phyloP scores from a whole-genome alignment of 805 yeast genomes.

The Pichia ethanolica region DNA sequence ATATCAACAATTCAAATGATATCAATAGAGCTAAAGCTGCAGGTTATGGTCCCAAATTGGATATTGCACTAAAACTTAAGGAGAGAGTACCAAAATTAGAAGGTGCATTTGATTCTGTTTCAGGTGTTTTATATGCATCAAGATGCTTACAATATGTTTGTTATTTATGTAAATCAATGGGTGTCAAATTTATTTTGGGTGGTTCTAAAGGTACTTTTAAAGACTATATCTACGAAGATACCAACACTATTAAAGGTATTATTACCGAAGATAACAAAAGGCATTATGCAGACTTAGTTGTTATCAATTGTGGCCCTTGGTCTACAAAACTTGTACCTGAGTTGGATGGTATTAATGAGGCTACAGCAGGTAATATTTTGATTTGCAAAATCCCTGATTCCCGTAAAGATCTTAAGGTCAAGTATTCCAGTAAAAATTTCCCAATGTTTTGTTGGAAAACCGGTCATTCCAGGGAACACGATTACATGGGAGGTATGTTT shows the following conservation, averaged over 20 bases:
- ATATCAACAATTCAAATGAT: constrained; percentile 26
- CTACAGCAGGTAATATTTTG: constrained; percentile 31
- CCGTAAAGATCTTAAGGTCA: constrained; percentile 26
- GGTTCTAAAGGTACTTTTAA: constrained; percentile 16
- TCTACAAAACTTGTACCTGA: constrained; percentile 21
- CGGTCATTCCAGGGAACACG: constrained; percentile 26
- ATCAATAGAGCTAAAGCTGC: constrained; percentile 23
- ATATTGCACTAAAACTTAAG: constrained; percentile 12
- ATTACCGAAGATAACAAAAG: constrained; percentile 19
- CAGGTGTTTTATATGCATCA: constrained; percentile 31
- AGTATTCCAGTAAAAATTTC: constrained; percentile 28
- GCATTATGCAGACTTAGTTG: constrained; percentile 17
- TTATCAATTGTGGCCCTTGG: constrained; percentile 26
- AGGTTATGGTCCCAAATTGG: constrained; percentile 12
- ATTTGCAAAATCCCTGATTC: constrained; percentile 30
- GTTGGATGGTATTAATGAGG: constrained; percentile 30
- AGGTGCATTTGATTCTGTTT: constrained; percentile 25
- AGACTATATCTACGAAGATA: constrained; percentile 3
- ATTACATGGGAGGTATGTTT: constrained; percentile 26
- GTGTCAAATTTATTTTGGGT: constrained; percentile 25
- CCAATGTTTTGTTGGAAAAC: constrained; percentile 32
- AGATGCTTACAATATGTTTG: constrained; percentile 27
- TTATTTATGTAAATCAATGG: constrained; percentile 21
- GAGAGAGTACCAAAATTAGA: constrained; percentile 7
- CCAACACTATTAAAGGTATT: constrained; percentile 18